Percentiles rank a stretch among this genome's conserved stretches.
Conservation (phyloP, 805 yeast species). For the Pichia scutulata region DNA sequence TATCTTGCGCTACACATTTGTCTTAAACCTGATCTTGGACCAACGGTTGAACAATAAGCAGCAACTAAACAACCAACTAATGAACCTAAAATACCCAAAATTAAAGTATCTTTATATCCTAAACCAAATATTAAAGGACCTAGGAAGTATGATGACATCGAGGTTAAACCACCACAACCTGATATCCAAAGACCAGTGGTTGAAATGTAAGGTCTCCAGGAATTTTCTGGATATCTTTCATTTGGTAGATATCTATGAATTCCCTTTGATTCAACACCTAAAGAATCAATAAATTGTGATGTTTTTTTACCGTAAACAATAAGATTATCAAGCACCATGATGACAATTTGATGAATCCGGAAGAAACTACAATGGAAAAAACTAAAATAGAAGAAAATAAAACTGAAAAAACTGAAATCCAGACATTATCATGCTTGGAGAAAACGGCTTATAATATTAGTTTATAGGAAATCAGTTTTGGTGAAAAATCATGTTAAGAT, state of each 20-base stretch:
- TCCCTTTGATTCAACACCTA: constrained; percentile 70
- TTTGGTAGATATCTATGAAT: constrained; percentile 66
- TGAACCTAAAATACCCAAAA: constrained; percentile 56
- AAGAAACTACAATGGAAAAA: neutral
- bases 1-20: constrained; percentile 81
- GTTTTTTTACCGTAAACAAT: constrained; percentile 11
- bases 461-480: too few relatives aligned
- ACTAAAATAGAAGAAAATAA: neutral
- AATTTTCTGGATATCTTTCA: constrained; percentile 30
- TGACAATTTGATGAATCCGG: neutral
- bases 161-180: constrained; percentile 82
- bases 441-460: too few relatives aligned
- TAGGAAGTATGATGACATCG: constrained; percentile 75
- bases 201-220: constrained; percentile 22
- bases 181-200: constrained; percentile 76
- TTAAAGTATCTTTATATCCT: constrained; percentile 56
- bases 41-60: constrained; percentile 79
- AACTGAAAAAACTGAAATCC: neutral
- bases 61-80: constrained; percentile 68
- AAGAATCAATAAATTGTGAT: constrained; percentile 38
- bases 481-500: too few relatives aligned
- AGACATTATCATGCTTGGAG: too few relatives aligned
- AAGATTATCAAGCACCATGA: neutral
- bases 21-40: constrained; percentile 84
- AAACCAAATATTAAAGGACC: constrained; percentile 68